Evolutionary conservation across 352 stramenopile species (phyloP).

Genomic region (Aphanomyces astaci): DNA sequence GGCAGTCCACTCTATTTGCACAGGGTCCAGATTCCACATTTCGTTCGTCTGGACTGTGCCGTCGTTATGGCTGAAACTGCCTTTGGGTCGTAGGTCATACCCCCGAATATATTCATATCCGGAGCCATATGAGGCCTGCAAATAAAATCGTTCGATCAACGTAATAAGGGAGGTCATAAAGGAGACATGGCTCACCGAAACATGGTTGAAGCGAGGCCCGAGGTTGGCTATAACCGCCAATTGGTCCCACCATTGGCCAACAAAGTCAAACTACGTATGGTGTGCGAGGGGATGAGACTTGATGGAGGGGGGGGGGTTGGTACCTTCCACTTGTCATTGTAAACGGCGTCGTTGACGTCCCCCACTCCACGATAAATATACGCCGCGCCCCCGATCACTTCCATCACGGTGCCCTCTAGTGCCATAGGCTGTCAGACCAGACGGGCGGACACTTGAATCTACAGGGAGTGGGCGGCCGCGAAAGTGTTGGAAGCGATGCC

Average conservation of each 20-base stretch:
- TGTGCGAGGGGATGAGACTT: neutral
- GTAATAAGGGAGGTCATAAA: too few species aligned
- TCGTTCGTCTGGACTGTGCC: constrained; percentile 9
- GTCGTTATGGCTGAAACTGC: neutral
- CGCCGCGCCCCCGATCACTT: neutral
- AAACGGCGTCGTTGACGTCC: constrained; percentile 6
- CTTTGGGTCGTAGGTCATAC: neutral
- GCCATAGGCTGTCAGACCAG: neutral
- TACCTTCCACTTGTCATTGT: constrained; percentile 13
- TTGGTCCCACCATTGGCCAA: neutral
- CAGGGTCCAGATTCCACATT: constrained; percentile 8
- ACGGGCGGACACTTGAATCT: neutral
- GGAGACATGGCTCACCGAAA: too few species aligned
- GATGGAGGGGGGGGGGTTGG: neutral
- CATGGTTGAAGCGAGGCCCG: constrained; percentile 14
- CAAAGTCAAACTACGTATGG: constrained; percentile 15
- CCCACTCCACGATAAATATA: constrained; percentile 1
- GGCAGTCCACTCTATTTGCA: neutral
- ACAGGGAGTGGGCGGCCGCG: neutral
- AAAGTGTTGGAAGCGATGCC: too few species aligned
- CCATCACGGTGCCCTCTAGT: neutral
- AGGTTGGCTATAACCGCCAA: neutral
- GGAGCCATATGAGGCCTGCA: neutral
- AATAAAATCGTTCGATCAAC: too few species aligned
- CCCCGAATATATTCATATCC: constrained; percentile 7